Base-by-base conservation (phyloP, 1,284 basidiomycete genomes). In the Calocybe gambosa region DNA sequence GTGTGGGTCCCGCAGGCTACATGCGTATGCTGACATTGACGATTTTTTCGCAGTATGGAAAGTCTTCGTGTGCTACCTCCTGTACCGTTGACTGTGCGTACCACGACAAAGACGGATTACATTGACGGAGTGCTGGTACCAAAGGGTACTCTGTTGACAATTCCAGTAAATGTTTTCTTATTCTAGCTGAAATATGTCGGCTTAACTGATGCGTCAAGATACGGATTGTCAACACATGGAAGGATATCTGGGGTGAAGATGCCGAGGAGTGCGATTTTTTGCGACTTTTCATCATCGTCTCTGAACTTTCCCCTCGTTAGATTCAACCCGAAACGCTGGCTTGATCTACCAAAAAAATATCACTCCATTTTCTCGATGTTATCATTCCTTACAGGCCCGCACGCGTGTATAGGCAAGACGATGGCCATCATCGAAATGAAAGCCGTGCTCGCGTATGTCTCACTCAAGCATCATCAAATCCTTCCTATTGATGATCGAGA, bases 391-490 rank as follows among this genome's bases (percentile, higher is more conserved):
- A 62, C 66, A 4, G 73, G 73, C 0, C 73, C 74, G 2, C 73
- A 75, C 42, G 69, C 62, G 2, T 75, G 73, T 52, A 76, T 75
- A 33, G 72, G 71, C 2, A 74, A 69, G 56, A 75, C 73, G 0
- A 76, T 77, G 75, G 65, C 72, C 0, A 66, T 76, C 19, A 66
- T 70, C 33, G 75, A 77, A 56, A 77, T 75, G 74, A 76, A 75
- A 53, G 68, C 68, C 31, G 66, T 71, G 8, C 46, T 70, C n/a
- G 62, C 65, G 72, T 73, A 47, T 42, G 68, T 62, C 26, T 38
- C 13, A 15, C 13, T 38, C 10, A 28, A 35, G 16, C 29, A 28
- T 34, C 9, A n/a, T 33, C n/a, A n/a, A 1, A 39, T 15, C 36
- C 28, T 12, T 7, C 13, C 33, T 18, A 16, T 35, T 25, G 25